Evolutionary conservation across 2,329 filamentous ascomycete genomes (phyloP).

Genomic region (Magnaporthiopsis rhizophila): DNA sequence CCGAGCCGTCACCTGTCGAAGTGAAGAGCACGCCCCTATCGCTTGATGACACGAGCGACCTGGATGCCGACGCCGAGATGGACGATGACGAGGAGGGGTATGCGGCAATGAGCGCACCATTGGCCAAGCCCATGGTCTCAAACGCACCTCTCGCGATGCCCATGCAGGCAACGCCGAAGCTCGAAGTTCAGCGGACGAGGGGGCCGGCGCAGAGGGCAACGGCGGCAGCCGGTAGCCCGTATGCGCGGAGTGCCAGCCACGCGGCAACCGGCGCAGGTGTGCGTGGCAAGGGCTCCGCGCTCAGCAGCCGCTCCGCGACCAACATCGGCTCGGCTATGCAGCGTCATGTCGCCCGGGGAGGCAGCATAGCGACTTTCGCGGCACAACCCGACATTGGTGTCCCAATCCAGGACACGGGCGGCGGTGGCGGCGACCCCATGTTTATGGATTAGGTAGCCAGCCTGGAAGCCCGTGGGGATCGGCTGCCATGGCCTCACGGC

Average conservation of each 20-base stretch:
- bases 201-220: constrained; percentile 24
- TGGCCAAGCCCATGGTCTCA: constrained; percentile 23
- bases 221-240: constrained; percentile 11
- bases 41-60: constrained; percentile 17
- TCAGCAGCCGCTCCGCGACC: constrained; percentile 16
- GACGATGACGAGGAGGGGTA: constrained; percentile 48
- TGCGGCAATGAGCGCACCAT: constrained; percentile 37
- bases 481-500: neutral
- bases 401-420: constrained; percentile 34
- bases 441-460: constrained; percentile 38
- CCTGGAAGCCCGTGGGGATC: neutral
- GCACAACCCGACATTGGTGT: constrained; percentile 31
- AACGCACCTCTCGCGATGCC: constrained; percentile 18
- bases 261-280: neutral
- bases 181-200: constrained; percentile 28
- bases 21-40: neutral
- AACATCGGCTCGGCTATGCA: constrained; percentile 36
- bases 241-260: constrained; percentile 7
- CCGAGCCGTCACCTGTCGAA: neutral
- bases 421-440: constrained; percentile 35
- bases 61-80: constrained; percentile 36
- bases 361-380: constrained; percentile 21
- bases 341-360: constrained; percentile 13
- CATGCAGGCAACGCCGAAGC: constrained; percentile 17
- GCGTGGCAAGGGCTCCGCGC: neutral